phyloP scores from a whole-genome alignment of 257 asterid genomes.

The Fraxinus pennsylvanica region DNA sequence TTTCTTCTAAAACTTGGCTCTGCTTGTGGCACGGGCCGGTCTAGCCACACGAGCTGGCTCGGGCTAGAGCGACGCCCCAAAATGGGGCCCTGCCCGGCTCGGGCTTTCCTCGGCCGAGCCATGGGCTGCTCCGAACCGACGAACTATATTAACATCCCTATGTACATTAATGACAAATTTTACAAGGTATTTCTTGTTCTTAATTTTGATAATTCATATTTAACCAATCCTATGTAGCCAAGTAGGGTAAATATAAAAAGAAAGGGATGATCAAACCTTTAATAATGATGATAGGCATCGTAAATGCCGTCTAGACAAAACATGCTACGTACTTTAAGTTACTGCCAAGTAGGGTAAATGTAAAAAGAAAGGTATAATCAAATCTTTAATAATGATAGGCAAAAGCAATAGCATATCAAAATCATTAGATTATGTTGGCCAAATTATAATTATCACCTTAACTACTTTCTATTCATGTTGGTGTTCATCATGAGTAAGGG shows the following conservation, averaged over 20 bases:
- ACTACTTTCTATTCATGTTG: background rate
- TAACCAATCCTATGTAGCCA: background rate
- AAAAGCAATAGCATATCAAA: background rate
- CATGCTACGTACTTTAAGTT: background rate
- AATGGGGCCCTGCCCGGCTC: no score
- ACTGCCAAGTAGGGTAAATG: background rate
- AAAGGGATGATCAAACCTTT: background rate
- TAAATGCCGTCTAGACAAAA: background rate
- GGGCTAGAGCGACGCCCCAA: no score
- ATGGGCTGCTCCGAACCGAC: no score
- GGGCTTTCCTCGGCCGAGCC: no score
- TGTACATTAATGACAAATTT: no score
- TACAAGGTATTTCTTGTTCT: background rate
- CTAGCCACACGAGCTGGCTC: no score
- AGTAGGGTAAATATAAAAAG: background rate
- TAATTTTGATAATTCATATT: no score
- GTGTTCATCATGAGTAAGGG: background rate
- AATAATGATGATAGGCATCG: background rate
- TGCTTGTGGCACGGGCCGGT: no score
- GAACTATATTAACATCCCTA: no score
- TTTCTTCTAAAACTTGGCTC: no score
- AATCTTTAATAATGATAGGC: background rate
- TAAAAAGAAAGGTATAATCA: background rate
- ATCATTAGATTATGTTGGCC: background rate
- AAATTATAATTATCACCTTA: background rate